These are phyloP conservation scores for Cryptococcus neoformans DNA, from an alignment of 1,284 basidiomycete genomes.

Conservation along the genomic window DNA sequence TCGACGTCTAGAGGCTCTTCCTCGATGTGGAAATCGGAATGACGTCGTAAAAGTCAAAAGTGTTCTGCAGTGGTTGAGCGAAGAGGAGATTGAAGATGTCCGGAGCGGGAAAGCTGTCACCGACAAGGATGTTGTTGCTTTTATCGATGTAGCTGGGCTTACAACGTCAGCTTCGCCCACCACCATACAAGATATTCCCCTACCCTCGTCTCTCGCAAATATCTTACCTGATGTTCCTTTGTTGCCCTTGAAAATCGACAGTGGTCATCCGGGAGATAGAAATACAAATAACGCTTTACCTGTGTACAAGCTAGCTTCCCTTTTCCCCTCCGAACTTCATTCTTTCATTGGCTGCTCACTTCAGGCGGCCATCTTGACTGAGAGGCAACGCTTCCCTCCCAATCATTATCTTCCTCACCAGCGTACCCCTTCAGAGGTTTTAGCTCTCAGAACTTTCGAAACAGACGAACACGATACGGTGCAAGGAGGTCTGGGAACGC, in stretches of 20 bases:
- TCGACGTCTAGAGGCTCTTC: constrained; percentile 1
- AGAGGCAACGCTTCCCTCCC: too few relatives aligned
- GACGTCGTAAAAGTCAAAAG: background rate
- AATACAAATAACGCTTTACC: background rate
- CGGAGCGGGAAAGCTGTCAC: background rate
- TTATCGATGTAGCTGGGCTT: background rate
- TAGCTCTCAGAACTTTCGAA: background rate
- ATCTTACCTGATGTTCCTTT: background rate
- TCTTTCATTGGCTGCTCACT: background rate
- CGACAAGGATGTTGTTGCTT: background rate
- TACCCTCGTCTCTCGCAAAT: background rate
- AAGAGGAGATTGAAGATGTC: background rate
- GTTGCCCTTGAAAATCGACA: background rate
- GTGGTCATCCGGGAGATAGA: too few relatives aligned
- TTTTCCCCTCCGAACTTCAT: background rate
- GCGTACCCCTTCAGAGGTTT: too few relatives aligned
- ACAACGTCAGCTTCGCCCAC: background rate
- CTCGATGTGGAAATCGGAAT: background rate
- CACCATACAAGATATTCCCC: background rate
- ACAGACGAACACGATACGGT: too few relatives aligned
- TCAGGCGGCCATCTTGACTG: too few relatives aligned
- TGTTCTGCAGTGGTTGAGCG: background rate
- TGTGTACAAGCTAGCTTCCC: constrained; percentile 1
- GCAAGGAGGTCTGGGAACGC: background rate
- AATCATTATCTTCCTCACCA: too few relatives aligned